Conservation (phyloP, 108 stramenopile species). For the Fistulifera solaris region DNA sequence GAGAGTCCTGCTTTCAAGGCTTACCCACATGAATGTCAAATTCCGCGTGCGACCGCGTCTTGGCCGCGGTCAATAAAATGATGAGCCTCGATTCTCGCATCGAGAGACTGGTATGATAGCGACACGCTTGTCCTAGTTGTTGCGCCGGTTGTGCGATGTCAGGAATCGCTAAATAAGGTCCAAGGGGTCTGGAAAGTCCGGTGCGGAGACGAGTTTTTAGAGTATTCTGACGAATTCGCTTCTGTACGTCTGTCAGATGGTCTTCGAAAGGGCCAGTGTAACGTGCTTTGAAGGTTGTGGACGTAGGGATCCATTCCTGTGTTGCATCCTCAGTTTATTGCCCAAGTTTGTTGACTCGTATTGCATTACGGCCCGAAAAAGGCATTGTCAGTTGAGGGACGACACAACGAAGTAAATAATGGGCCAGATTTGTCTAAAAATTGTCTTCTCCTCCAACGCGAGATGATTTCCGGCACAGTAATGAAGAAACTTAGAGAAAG, state of each 20-base stretch:
- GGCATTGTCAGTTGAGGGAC: too few species aligned
- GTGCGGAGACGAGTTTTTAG: conserved; percentile 53
- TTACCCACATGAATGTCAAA: conserved; percentile 73
- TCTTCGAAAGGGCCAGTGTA: conserved; percentile 49
- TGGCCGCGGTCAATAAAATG: conserved; percentile 73
- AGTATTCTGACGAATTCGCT: conserved; percentile 43
- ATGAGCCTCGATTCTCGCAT: conserved; percentile 64
- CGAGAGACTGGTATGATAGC: conserved; percentile 55
- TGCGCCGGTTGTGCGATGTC: conserved; percentile 57
- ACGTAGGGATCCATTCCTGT: background rate
- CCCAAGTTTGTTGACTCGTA: too few species aligned
- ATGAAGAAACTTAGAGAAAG: too few species aligned
- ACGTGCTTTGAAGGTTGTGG: conserved; percentile 15
- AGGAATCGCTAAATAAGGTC: conserved; percentile 73
- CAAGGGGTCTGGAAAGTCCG: conserved; percentile 72
- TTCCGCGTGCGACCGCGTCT: conserved; percentile 46
- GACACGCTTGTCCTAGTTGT: conserved; percentile 44
- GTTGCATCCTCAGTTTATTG: too few species aligned
- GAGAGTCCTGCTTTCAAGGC: conserved; percentile 52
- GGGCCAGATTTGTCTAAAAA: too few species aligned
- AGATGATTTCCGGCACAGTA: too few species aligned
- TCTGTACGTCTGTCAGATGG: conserved; percentile 48
- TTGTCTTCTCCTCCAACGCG: too few species aligned
- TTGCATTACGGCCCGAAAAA: too few species aligned
- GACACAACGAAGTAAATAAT: too few species aligned